Evolutionary conservation across 352 stramenopile species (phyloP).

Genomic region (Pythium dissimile): DNA sequence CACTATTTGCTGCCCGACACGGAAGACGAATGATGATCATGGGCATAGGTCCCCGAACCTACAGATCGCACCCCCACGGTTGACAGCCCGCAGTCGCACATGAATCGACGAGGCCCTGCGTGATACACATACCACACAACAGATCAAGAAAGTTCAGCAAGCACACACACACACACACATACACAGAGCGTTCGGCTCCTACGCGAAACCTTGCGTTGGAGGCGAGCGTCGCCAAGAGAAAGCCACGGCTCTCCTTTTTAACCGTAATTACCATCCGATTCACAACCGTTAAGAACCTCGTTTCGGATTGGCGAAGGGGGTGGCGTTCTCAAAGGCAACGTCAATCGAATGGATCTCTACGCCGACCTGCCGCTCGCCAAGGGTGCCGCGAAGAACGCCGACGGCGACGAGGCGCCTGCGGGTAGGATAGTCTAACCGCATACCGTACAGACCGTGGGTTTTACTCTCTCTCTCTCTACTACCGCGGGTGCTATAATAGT

Average conservation of each 20-base stretch:
- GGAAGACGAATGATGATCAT: slow-evolving; percentile 42
- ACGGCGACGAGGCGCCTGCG: slow-evolving; percentile 32
- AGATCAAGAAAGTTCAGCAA: no score
- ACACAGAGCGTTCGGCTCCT: no score
- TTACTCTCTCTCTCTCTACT: not conserved
- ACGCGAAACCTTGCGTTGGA: no score
- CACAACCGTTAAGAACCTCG: slow-evolving; percentile 2
- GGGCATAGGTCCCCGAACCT: not conserved
- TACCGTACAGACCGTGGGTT: not conserved
- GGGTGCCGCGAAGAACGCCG: slow-evolving; percentile 36
- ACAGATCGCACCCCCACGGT: not conserved
- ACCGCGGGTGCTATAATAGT: slow-evolving; percentile 24
- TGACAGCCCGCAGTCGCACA: not conserved
- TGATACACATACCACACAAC: no score
- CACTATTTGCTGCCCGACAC: slow-evolving; percentile 74
- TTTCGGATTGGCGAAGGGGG: no score
- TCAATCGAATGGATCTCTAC: slow-evolving; percentile 72
- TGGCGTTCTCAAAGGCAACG: not conserved
- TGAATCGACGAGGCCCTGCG: no score
- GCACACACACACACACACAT: no score
- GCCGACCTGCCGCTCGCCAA: slow-evolving; percentile 70
- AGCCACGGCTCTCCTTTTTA: no score
- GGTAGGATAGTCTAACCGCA: slow-evolving; percentile 1
- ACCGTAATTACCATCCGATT: not conserved
- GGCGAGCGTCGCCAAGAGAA: no score